Base-by-base conservation (phyloP, 2,329 filamentous ascomycete species). In the Penicillium polonicum region DNA sequence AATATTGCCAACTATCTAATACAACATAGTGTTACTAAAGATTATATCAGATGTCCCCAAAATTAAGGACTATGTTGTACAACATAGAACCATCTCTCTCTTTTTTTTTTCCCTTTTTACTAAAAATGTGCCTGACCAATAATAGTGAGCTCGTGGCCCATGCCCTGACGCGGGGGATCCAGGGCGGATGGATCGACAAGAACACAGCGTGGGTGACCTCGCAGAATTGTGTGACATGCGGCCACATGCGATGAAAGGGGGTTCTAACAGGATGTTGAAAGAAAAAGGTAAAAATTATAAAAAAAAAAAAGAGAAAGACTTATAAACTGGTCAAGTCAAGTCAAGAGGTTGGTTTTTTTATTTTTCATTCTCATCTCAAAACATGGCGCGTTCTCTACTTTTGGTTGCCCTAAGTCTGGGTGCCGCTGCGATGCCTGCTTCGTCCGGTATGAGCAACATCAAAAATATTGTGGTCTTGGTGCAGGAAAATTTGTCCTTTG, bases 381-480 rank as follows among this genome's bases (percentile, higher is more conserved):
- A 27, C 13, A 60, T 60, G 59, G 45, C 36, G 23, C 44, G 52
- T 13, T 36, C 49, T 36, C 29, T 60, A 36, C 15, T 57, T 4
- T 41, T 62, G 7, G 46, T 48, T 45, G 58, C 58, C 41, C 53
- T 60, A 13, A 45, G 39, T 19, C 45, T 58, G 23, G 49, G 55
- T 46, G 15, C 60, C 51, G 5, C 52, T 41, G 55, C 54, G 10
- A 49, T 55, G 9, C 57, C 59, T 27, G 42, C 52, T 38, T 55
- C 45, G 17, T 54, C 54, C 15, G 60, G 60, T 36, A 43, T 60
- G 29, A 61, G 51, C 38, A 77, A 76, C 55, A 81, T 81, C 67
- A 80, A 80, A 67, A 78, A 78, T 61, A 78, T 80, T 6, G 78
- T 81, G 46, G 74, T 80, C 27, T 68, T 81, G 19, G 77, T 80